Evolutionary conservation across 257 asterid genomes (phyloP).

Genomic region (Primulina tabacum): DNA sequence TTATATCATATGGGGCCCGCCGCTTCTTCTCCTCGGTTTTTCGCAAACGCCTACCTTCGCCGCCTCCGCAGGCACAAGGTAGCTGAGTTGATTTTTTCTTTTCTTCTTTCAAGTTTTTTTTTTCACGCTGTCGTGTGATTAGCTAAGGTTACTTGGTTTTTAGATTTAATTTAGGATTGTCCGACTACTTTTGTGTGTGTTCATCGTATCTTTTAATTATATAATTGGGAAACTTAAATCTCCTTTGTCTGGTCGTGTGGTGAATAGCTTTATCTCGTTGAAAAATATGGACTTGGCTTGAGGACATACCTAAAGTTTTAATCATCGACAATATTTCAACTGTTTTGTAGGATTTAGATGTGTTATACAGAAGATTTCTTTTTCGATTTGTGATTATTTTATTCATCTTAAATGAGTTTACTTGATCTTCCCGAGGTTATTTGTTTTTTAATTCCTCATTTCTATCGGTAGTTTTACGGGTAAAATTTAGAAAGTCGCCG

Average conservation of each 20-base stretch:
- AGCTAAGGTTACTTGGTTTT: not conserved
- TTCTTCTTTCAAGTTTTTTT: not conserved
- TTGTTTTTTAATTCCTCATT: too few relatives aligned
- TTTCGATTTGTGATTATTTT: not conserved
- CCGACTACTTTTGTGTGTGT: not conserved
- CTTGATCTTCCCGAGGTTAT: too few relatives aligned
- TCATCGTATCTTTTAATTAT: too few relatives aligned
- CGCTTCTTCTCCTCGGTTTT: constrained; percentile 47
- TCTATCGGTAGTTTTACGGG: too few relatives aligned
- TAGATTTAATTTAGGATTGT: not conserved
- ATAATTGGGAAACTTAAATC: not conserved
- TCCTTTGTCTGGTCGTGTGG: not conserved
- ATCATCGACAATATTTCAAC: not conserved
- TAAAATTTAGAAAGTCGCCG: too few relatives aligned
- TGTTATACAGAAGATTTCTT: too few relatives aligned
- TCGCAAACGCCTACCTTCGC: constrained; percentile 49
- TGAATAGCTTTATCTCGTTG: not conserved
- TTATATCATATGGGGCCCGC: constrained; percentile 48
- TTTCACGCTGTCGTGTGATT: not conserved
- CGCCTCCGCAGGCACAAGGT: constrained; percentile 45
- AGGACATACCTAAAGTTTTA: not conserved
- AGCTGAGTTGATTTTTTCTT: not conserved
- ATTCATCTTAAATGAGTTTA: not conserved
- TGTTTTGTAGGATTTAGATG: not conserved
- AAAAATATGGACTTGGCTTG: not conserved